Conservation (phyloP, 1,284 basidiomycete genomes). For the Apiotrichum gamsii region DNA sequence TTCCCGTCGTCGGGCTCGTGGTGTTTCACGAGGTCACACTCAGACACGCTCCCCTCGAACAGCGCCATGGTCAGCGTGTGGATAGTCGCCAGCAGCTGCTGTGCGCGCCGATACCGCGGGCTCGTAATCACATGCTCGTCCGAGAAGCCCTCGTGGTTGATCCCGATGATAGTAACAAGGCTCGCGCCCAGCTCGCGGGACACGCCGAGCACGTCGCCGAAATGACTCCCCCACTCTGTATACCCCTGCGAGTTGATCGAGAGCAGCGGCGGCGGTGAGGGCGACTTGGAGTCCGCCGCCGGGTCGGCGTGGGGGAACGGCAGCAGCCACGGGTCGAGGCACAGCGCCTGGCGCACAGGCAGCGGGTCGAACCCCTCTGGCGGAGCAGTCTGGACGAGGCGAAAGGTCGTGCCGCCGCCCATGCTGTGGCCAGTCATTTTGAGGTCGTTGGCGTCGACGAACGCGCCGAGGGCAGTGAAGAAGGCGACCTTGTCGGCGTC, state of each 20-base stretch:
- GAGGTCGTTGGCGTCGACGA: slow-evolving; percentile 49
- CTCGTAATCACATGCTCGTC: slow-evolving; percentile 33
- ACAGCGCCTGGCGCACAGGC: slow-evolving; percentile 52
- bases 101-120: slow-evolving; percentile 11
- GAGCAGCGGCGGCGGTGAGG: slow-evolving; percentile 49
- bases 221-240: slow-evolving; percentile 61
- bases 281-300: neutral
- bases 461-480: slow-evolving; percentile 49
- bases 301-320: slow-evolving; percentile 47
- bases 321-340: slow-evolving; percentile 70
- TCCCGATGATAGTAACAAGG: slow-evolving; percentile 33
- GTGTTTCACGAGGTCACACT: neutral
- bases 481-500: slow-evolving; percentile 5
- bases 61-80: slow-evolving; percentile 33
- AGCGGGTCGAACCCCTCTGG: slow-evolving; percentile 45
- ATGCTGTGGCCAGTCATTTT: slow-evolving; percentile 66
- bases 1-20: neutral
- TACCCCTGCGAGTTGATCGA: slow-evolving; percentile 69
- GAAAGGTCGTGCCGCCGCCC: slow-evolving; percentile 60
- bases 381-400: slow-evolving; percentile 12
- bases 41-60: neutral
- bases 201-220: slow-evolving; percentile 54
- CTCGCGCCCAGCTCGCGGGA: slow-evolving; percentile 43
- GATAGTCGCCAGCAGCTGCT: slow-evolving; percentile 22
- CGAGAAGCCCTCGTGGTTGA: slow-evolving; percentile 41